Base-by-base conservation (phyloP, 129 eudicot genomes). In the Centella asiatica region DNA sequence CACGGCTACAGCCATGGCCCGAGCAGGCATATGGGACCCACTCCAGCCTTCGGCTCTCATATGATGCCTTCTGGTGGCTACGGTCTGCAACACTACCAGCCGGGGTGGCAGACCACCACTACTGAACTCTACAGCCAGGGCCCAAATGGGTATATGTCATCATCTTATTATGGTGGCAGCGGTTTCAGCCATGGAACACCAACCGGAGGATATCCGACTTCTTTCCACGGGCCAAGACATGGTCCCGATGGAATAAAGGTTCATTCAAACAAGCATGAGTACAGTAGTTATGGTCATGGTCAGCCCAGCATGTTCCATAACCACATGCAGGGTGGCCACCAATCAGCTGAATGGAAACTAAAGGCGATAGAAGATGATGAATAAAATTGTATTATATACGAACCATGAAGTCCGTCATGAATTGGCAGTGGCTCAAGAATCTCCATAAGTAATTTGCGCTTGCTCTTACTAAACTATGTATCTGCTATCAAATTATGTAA, bases 361-460 rank as follows among this genome's bases (percentile, higher is more conserved):
- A 79, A 80, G 75, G 70, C 68, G n/a, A 66, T 79, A 26, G 80
- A 70, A 9, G 77, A 62, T 23, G 75, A 72, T 20, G 81, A 80
- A 55, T 75, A 46, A 1, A 42, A 54, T 55, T 53, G 72, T 47
- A 65, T 15, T 58, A 42, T 53, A 57, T 40, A 52, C 66, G 34
- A 63, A 45, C 67, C 62, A 70, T 67, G 39, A 28, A 44, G 33
- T 57, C 49, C 55, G 26, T 3, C 28, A 19, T 42, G 51, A 11
- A 56, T 44, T 46, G 56, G 52, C 28, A 46, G 26, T 71, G 66
- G 65, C 70, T 57, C 37, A n/a, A 75, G 65, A n/a, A 52, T 56
- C 50, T 28, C 69, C 57, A 48, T 37, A 67, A 74, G 78, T 70
- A 81, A 74, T 71, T 68, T 68, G 54, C 24, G 56, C 27, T 62